Evolutionary conservation across 75 land plant genomes (phyloP), one percentile per base, ranked within the genome.

Genomic region (Pinus tabuliformis): DNA sequence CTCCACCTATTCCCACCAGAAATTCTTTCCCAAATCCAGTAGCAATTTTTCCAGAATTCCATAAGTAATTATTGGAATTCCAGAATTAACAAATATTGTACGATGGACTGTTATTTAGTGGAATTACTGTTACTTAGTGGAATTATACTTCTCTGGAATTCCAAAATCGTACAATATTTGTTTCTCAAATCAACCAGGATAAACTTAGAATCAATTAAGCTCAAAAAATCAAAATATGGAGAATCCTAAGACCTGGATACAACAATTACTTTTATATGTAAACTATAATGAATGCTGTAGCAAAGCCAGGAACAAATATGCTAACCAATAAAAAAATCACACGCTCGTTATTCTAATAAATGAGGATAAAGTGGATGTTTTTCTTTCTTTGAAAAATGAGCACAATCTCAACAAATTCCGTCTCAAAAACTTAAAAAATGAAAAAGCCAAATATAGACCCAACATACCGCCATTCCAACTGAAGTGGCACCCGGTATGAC

Each of bases 401-500:
- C n/a, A 60, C 49, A 14, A 70, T 39, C 76, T 52, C 56, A 61
- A 73, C 54, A 13, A 6, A 8, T 68, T 37, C 13, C 1, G 3
- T 68, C 21, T 42, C 3, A 68, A 66, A 74, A 22, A 13, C 57
- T 36, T 37, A 37, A 42, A 36, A 66, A 77, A 49, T 33, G n/a
- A 15, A 52, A 37, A 70, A 37, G 68, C 28, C 17, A 56, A 70
- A 28, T 24, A 15, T 45, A 60, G 59, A 59, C 16, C 42, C 13
- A 22, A 71, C 87, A 39, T 80, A 97, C 99, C 78, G 89, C 86
- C 96, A 92, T 73, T 49, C 99, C 99, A 78, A 95, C 76, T 20
- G 91, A 82, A 56, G 99, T 96, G 18, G 99, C 99, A 77, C 96
- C 99, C 71, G 99, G 99, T 73, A 96, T 96, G 36, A 96, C 98